phyloP scores from a whole-genome alignment of 371 early-diverging fungal genomes.

The Apophysomyces variabilis region DNA sequence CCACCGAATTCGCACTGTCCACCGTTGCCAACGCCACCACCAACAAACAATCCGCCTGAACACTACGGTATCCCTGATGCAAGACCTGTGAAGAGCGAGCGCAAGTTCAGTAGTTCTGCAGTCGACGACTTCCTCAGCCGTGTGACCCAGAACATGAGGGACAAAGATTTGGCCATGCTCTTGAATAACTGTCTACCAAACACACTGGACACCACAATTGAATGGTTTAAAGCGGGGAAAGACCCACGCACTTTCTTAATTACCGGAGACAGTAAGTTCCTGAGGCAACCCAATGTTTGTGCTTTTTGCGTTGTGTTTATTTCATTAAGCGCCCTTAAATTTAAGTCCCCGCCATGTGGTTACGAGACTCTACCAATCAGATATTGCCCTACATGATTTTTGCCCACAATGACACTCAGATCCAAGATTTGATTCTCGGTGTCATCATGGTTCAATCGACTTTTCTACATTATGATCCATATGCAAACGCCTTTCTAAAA shows the following conservation, averaged over 20 bases:
- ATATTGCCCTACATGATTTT: slow-evolving; percentile 48
- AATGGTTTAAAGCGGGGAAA: slow-evolving; percentile 28
- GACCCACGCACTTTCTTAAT: slow-evolving; percentile 55
- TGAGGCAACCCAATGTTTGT: background rate
- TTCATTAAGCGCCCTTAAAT: background rate
- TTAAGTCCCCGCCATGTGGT: slow-evolving; percentile 60
- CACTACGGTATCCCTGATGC: slow-evolving; percentile 26
- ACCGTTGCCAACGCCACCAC: slow-evolving; percentile 6
- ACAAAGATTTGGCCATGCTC: slow-evolving; percentile 45
- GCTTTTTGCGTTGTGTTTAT: background rate
- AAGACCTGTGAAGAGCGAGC: slow-evolving; percentile 23
- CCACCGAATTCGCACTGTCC: background rate
- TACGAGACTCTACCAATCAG: slow-evolving; percentile 64
- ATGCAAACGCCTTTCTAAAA: slow-evolving; percentile 56
- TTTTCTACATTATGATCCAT: slow-evolving; percentile 47
- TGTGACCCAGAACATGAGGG: slow-evolving; percentile 28
- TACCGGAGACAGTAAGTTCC: slow-evolving; percentile 55
- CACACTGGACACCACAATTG: slow-evolving; percentile 60
- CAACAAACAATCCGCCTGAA: slow-evolving; percentile 27
- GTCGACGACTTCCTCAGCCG: slow-evolving; percentile 31
- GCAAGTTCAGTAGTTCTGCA: slow-evolving; percentile 34
- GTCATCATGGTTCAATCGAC: slow-evolving; percentile 45
- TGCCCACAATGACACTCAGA: slow-evolving; percentile 24
- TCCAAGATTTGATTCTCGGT: slow-evolving; percentile 39
- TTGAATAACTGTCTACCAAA: slow-evolving; percentile 60